Conservation (phyloP, 306 rosid species). For the Cicer judaicum region DNA sequence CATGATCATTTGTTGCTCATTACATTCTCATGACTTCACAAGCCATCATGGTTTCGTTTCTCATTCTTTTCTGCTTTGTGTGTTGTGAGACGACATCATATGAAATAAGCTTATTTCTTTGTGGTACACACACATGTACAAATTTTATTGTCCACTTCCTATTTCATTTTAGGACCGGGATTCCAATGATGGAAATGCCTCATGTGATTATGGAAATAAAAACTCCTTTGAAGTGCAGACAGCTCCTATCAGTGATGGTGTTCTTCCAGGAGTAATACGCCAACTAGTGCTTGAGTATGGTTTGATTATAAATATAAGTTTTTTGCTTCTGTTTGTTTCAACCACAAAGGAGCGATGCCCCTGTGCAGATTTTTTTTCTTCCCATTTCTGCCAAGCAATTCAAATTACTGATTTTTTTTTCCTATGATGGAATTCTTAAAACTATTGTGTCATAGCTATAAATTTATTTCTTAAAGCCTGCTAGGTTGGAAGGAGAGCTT, state of each 20-base stretch:
- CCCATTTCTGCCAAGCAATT: constrained; percentile 4
- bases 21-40: neutral
- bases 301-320: constrained; percentile 9
- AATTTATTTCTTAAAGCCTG: constrained; percentile 32
- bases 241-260: constrained; percentile 75
- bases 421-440: neutral
- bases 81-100: constrained; percentile 4
- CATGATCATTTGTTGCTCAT: constrained; percentile 6
- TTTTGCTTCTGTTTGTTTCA: constrained; percentile 22
- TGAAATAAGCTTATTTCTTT: constrained; percentile 24
- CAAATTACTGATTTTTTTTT: neutral
- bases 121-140: constrained; percentile 20
- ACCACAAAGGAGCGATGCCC: constrained; percentile 12
- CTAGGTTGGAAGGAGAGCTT: constrained; percentile 20
- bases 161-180: constrained; percentile 51
- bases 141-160: constrained; percentile 33
- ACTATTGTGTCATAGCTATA: constrained; percentile 17
- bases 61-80: constrained; percentile 5
- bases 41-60: constrained; percentile 11
- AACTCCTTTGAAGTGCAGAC: constrained; percentile 82
- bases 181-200: constrained; percentile 44
- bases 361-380: neutral
- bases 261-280: constrained; percentile 85
- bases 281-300: constrained; percentile 81
- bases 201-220: constrained; percentile 39